A percentile compares a stretch with the other conserved stretches of the same genome.
Conservation (phyloP, 257 asterid species). For the Solanum infundibuliforme region DNA sequence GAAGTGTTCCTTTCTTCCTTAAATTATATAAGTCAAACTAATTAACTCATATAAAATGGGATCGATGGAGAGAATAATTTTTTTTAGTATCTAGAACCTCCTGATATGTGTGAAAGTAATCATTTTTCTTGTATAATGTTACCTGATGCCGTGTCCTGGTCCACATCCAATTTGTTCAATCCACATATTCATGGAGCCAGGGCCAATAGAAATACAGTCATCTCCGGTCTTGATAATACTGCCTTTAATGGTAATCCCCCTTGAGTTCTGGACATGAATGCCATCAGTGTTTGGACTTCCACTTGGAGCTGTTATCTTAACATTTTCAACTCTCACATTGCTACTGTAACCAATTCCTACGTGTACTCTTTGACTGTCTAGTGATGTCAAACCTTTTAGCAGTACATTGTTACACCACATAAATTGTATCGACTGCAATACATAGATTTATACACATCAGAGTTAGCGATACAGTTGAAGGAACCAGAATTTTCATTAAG, state of each 20-base stretch:
- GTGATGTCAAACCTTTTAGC: not conserved
- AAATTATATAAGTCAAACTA: too few species aligned
- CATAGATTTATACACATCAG: too few species aligned
- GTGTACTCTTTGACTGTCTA: not conserved
- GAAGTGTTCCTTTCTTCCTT: too few species aligned
- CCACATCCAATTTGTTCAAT: not conserved
- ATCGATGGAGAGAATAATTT: too few species aligned
- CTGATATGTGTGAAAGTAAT: too few species aligned
- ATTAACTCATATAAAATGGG: too few species aligned
- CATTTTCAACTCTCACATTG: constrained; percentile 1
- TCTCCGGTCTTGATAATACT: not conserved
- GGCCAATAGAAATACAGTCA: not conserved
- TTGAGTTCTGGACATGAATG: constrained; percentile 1
- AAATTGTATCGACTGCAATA: not conserved
- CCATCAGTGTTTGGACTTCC: constrained; percentile 4
- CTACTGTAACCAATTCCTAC: not conserved
- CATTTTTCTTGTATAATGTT: too few species aligned
- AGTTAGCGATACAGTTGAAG: too few species aligned
- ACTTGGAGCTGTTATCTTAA: constrained; percentile 1
- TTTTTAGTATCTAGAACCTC: too few species aligned
- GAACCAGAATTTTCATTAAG: accelerated
- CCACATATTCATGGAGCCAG: constrained; percentile 4
- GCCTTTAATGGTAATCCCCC: not conserved
- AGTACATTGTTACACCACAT: not conserved
- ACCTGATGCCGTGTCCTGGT: constrained; percentile 2